Evolutionary conservation across 371 early-diverging fungal species (phyloP), one percentile per base, ranked within the genome.

Genomic region (Mycotypha africana): DNA sequence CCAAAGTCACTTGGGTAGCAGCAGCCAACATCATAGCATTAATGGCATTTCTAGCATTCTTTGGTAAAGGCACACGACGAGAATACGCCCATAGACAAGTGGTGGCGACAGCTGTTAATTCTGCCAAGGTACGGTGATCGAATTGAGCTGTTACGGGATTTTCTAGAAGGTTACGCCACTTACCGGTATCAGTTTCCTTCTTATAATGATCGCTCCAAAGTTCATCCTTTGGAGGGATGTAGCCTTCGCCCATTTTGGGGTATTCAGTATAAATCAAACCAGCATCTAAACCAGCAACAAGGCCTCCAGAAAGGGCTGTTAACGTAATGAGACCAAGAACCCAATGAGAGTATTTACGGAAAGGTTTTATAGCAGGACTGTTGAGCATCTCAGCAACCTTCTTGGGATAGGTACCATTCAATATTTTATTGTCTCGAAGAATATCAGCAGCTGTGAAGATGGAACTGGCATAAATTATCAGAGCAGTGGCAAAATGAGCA

Each of bases 261-360:
- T 89, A 97, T 63, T 91, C 89, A 61, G 93, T 94, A 75, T 95
- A 94, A 38, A 96, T 79, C 41, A 97, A 65, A 17, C 97, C 97
- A 23, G 97, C 97, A 58, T 97, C 97, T 31, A 96, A 62, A 28
- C 97, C 97, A 25, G 97, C 97, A 7, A 97, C 97, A 14, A 95
- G 82, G 15, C 91, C 97, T 30, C 91, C 93, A 1, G 92, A 85
- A 49, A 96, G 63, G 26, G 89, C 90, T 4, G 96, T 95, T 10
- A 88, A 37, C 45, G 92, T 85, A 30, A 91, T 77, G n/a, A 94
- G 70, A 15, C 65, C 71, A 6, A 84, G 76, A 16, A 83, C 58
- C 19, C 70, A 74, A 32, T 81, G 71, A 4, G 85, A 69, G 17
- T 58, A 61, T 35, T 71, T 73, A 35, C 82, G 78, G 64, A 82